phyloP scores from a whole-genome alignment of 139 green algal species.

The Chlamydomonas applanata region DNA sequence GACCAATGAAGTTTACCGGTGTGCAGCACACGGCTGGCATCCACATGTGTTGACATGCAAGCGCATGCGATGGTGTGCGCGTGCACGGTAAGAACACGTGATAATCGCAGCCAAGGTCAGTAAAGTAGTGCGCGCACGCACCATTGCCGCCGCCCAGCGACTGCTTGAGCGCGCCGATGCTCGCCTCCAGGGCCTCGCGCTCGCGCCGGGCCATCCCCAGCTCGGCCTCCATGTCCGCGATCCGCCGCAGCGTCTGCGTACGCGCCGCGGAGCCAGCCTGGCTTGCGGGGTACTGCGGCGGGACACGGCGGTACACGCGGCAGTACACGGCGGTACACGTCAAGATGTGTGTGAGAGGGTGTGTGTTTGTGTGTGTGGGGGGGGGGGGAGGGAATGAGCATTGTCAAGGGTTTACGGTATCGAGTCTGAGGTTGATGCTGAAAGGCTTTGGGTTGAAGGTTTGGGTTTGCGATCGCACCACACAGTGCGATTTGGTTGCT shows the following conservation, averaged over 20 bases:
- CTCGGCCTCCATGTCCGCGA: slow-evolving; percentile 37
- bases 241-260: slow-evolving; percentile 33
- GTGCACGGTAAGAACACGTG: no score
- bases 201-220: slow-evolving; percentile 28
- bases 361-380: no score
- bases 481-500: no score
- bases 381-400: background rate
- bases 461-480: no score
- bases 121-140: no score
- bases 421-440: no score
- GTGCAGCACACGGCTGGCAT: no score
- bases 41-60: no score
- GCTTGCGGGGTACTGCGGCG: background rate
- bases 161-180: slow-evolving; percentile 19
- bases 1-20: no score
- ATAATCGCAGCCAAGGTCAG: no score
- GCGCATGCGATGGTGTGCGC: no score
- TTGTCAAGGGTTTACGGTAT: background rate
- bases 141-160: background rate
- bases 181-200: slow-evolving; percentile 36
- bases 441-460: no score
- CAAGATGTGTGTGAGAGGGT: background rate
- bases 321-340: background rate
- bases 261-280: background rate
- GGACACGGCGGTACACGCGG: background rate